phyloP scores from a whole-genome alignment of 805 yeast species.

The Kurtzmaniella cleridarum region DNA sequence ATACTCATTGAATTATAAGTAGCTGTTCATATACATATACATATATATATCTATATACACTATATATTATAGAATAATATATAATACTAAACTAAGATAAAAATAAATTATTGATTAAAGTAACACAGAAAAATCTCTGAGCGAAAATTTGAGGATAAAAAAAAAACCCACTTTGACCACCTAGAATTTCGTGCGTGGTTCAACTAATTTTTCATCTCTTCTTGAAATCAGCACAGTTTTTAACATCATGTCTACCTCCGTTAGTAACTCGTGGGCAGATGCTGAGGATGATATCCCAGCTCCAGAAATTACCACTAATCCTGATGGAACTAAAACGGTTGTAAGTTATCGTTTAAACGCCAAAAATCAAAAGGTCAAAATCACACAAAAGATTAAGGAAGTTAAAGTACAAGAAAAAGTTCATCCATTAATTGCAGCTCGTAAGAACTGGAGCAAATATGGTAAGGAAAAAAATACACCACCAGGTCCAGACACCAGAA shows the following conservation, averaged over 20 bases:
- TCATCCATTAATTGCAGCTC: slow-evolving; percentile 78
- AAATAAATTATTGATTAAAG: too few species aligned
- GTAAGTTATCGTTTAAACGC: slow-evolving; percentile 69
- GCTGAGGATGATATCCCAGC: slow-evolving; percentile 68
- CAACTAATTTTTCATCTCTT: slow-evolving; percentile 4
- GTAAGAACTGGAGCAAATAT: slow-evolving; percentile 83
- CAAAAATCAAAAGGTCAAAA: slow-evolving; percentile 78
- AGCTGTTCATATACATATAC: too few species aligned
- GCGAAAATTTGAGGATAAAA: too few species aligned
- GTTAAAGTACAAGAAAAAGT: slow-evolving; percentile 75
- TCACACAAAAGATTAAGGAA: slow-evolving; percentile 80
- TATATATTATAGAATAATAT: too few species aligned
- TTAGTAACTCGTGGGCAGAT: slow-evolving; percentile 61
- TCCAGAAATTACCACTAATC: slow-evolving; percentile 69
- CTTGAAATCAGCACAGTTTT: neutral
- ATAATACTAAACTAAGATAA: too few species aligned
- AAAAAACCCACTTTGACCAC: too few species aligned
- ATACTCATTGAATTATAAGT: too few species aligned
- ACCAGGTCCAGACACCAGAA: slow-evolving; percentile 83
- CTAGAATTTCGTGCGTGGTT: slow-evolving; percentile 1
- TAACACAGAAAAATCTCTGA: too few species aligned
- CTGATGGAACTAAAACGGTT: slow-evolving; percentile 88
- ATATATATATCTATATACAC: too few species aligned
- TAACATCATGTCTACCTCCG: slow-evolving; percentile 24
- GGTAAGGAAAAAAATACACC: slow-evolving; percentile 71